Evolutionary conservation across 2,329 filamentous ascomycete species (phyloP), one percentile per base, ranked within the genome.

Genomic region (Hawksworthiomyces lignivorus): DNA sequence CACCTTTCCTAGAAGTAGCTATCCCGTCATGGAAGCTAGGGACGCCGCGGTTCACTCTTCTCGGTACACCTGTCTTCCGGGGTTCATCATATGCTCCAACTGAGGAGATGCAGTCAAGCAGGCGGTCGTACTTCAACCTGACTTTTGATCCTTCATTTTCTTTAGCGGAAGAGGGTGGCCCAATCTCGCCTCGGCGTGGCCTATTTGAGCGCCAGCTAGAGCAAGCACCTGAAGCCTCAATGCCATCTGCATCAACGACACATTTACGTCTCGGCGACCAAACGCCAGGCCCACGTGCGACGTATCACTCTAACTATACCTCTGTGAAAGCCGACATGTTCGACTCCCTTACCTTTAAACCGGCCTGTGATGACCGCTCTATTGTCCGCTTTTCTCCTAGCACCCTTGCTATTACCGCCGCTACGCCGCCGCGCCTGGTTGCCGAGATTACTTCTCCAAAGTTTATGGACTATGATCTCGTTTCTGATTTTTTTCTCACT

Each of bases 401-500:
- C 4, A 78, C 77, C 10, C 80, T 81, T 36, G 76, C 87, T 31
- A 89, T 98, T 17, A 82, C 82, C 22, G 92, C 92, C 26, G 92
- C 92, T 12, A 96, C 88, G 0, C 88, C 90, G 2, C 82, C 89
- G 4, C 82, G 92, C 11, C 78, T 98, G 28, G 86, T 98, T 37
- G 89, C 90, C 11, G 89, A 98, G 63, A 96, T 98, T 49, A 97
- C 92, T 0, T 97, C 92, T 1, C 87, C 92, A 14, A 88, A 80
- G 37, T 96, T 97, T 58, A 78, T 98, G 56, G 90, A 98, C 60
- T 98, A 98, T 59, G 90, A 97, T 55, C 73, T 98, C 5, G 77
- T 98, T 5, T 97, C 92, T 1, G 92, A 98, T 61, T 98, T 98
- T 63, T 98, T 98, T 56, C 75, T 98, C 18, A 97, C 92, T 0